Percentiles rank a stretch among this genome's conserved stretches.
phyloP scores from a whole-genome alignment of 176 grass and related monocot genomes.

The Lolium multiflorum region DNA sequence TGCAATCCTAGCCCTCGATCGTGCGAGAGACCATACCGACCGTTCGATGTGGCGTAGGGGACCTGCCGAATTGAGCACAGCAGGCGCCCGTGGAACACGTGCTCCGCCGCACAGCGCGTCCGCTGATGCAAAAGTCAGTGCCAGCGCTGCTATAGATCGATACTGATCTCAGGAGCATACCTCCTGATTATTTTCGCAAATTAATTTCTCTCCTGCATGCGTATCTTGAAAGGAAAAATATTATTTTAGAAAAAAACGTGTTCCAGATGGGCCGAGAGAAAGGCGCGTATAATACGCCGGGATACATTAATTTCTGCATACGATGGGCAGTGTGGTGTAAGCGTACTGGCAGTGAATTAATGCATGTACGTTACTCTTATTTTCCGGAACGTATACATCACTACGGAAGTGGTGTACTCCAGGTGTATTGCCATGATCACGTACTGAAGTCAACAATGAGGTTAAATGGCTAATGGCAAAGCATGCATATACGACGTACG shows the following conservation, averaged over 20 bases:
- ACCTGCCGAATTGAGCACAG: too few species aligned
- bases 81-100: too few species aligned
- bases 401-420: too few species aligned
- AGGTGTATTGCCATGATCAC: too few species aligned
- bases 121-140: background rate
- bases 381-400: background rate
- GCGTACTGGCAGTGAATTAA: background rate
- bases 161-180: too few species aligned
- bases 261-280: background rate
- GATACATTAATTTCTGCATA: background rate
- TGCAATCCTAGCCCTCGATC: too few species aligned
- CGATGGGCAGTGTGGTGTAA: background rate
- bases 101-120: too few species aligned
- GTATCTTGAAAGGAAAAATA: background rate
- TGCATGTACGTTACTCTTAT: background rate
- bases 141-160: background rate
- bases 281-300: background rate
- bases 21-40: too few species aligned
- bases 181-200: too few species aligned
- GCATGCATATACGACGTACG: too few species aligned
- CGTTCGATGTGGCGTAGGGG: too few species aligned
- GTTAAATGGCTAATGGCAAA: background rate
- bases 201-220: background rate
- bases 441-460: background rate
- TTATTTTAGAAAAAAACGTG: background rate